Percentiles rank a stretch among this genome's conserved stretches.
Conservation (phyloP, 352 stramenopile genomes). For the Globisporangium spinosum region DNA sequence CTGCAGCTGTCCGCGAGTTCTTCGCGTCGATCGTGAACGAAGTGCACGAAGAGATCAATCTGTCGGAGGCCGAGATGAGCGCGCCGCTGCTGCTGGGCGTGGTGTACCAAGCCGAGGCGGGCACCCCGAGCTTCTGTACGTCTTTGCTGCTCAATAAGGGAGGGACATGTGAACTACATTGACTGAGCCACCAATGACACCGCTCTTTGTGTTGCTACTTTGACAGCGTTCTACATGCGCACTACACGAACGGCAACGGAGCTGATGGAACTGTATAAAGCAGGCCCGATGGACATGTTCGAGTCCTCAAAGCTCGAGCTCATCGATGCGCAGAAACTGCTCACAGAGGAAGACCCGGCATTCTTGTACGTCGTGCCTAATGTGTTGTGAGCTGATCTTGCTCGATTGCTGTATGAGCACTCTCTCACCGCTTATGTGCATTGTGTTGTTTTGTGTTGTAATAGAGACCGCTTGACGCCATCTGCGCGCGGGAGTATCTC, state of each 20-base stretch:
- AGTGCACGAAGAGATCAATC: constrained; percentile 78
- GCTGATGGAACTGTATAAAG: constrained; percentile 37
- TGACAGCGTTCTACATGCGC: constrained; percentile 57
- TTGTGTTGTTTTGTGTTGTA: neutral
- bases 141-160: neutral
- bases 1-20: constrained; percentile 36
- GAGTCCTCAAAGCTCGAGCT: constrained; percentile 57
- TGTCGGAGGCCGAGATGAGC: constrained; percentile 34
- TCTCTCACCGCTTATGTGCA: neutral
- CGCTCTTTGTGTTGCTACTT: too few relatives aligned
- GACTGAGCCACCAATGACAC: too few relatives aligned
- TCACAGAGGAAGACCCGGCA: constrained; percentile 18
- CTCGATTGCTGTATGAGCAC: neutral
- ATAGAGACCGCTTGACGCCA: constrained; percentile 36
- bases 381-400: neutral
- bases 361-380: constrained; percentile 27
- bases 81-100: constrained; percentile 58
- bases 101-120: constrained; percentile 59
- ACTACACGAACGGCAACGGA: constrained; percentile 31
- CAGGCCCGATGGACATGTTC: constrained; percentile 47
- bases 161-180: too few relatives aligned
- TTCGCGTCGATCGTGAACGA: constrained; percentile 75
- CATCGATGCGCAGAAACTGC: constrained; percentile 31
- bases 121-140: constrained; percentile 78
- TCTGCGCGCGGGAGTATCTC: constrained; percentile 40